Conservation (phyloP, 1,139 yeast species). For the Debaryomycetaceae sp. region DNA sequence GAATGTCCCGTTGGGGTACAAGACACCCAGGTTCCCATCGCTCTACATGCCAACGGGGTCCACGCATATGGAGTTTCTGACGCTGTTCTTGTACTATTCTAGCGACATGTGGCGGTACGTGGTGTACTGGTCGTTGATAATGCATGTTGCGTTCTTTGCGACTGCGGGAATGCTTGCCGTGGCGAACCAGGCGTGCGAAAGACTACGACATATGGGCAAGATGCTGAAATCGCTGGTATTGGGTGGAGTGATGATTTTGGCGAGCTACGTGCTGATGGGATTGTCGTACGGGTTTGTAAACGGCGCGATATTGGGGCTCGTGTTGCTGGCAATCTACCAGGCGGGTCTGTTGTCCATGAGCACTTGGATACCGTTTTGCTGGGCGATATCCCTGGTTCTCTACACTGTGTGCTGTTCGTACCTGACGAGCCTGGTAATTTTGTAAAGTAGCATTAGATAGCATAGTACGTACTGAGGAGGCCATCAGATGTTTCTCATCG, state of each 20-base stretch:
- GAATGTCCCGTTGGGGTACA: constrained; percentile 75
- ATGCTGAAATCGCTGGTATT: constrained; percentile 11
- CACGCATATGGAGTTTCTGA: constrained; percentile 35
- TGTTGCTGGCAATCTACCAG: constrained; percentile 59
- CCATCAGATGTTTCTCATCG: neutral
- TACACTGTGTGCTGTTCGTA: constrained; percentile 67
- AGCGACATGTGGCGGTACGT: constrained; percentile 85
- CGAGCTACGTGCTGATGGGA: constrained; percentile 50
- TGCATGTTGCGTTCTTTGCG: constrained; percentile 60
- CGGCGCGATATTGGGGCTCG: constrained; percentile 74
- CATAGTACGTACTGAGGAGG: neutral
- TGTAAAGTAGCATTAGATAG: constrained; percentile 12
- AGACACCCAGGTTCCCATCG: constrained; percentile 77
- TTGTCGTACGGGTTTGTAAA: constrained; percentile 56
- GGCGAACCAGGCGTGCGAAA: constrained; percentile 26
- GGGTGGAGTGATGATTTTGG: constrained; percentile 34
- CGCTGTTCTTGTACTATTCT: constrained; percentile 63
- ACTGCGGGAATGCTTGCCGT: constrained; percentile 67
- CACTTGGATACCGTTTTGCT: constrained; percentile 88
- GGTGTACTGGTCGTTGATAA: constrained; percentile 72
- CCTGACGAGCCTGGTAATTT: constrained; percentile 36
- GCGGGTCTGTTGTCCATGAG: constrained; percentile 83
- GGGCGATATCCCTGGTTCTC: constrained; percentile 66
- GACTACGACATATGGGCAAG: constrained; percentile 16
- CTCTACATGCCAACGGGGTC: constrained; percentile 67